phyloP scores from a whole-genome alignment of 768 basidiomycete genomes.

The Kwoniella dejecticola region DNA sequence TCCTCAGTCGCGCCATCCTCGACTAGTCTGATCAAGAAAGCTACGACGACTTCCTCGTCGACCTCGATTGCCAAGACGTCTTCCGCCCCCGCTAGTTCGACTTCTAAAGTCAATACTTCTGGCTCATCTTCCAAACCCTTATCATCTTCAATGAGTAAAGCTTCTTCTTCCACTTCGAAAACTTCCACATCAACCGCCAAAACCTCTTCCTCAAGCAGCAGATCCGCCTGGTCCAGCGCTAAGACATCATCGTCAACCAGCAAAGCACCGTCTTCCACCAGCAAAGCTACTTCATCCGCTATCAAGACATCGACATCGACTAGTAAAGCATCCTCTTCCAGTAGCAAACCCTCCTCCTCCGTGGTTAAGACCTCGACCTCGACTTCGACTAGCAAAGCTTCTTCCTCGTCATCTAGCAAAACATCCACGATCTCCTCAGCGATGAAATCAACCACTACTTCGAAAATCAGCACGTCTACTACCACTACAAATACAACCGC shows the following conservation, averaged over 20 bases:
- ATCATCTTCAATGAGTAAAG: not conserved
- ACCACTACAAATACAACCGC: not conserved
- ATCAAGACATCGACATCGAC: not conserved
- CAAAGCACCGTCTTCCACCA: not conserved
- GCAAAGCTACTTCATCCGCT: not conserved
- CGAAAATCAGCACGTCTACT: not conserved
- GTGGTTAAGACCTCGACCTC: constrained; percentile 1
- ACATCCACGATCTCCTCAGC: not conserved
- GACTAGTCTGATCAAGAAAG: no score
- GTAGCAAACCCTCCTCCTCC: not conserved
- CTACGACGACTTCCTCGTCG: no score
- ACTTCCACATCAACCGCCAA: not conserved
- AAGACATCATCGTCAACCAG: not conserved
- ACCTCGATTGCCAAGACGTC: no score
- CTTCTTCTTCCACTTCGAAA: not conserved
- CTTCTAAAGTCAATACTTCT: not conserved
- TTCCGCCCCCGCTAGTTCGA: not conserved
- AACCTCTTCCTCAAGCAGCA: not conserved
- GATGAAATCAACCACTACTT: not conserved
- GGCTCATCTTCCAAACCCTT: not conserved
- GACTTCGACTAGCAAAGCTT: not conserved
- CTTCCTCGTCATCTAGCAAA: not conserved
- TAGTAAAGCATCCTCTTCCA: not conserved
- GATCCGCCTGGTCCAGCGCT: not conserved
- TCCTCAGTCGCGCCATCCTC: no score